Percentiles rank a stretch among this genome's conserved stretches.
Conservation (phyloP, 2,329 filamentous ascomycete genomes). For the Aureobasidium lini region DNA sequence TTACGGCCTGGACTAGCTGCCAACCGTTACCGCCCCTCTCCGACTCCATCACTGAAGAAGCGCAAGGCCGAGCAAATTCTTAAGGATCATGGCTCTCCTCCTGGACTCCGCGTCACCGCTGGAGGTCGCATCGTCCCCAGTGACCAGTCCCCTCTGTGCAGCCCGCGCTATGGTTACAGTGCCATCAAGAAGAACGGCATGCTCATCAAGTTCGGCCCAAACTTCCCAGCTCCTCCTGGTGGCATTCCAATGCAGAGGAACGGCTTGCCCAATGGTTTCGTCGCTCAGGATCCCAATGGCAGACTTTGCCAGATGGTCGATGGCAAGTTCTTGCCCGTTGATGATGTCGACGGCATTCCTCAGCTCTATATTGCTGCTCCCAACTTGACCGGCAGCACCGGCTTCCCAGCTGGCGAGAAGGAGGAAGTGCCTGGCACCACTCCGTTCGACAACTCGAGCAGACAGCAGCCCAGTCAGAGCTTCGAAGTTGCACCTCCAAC, state of each 20-base stretch:
- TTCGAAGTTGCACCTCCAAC: neutral
- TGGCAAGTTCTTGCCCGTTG: slow-evolving; percentile 28
- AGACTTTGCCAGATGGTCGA: slow-evolving; percentile 31
- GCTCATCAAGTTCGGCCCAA: slow-evolving; percentile 31
- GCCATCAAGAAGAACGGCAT: slow-evolving; percentile 31
- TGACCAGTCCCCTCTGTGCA: slow-evolving; percentile 33
- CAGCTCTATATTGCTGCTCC: slow-evolving; percentile 30
- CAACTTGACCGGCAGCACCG: slow-evolving; percentile 24
- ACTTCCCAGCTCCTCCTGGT: slow-evolving; percentile 23
- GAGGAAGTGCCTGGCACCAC: slow-evolving; percentile 16
- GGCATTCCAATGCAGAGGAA: slow-evolving; percentile 23
- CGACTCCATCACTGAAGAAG: slow-evolving; percentile 43
- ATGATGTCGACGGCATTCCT: slow-evolving; percentile 26
- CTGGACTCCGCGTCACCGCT: slow-evolving; percentile 44
- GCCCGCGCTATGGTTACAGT: slow-evolving; percentile 32
- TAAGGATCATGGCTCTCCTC: slow-evolving; percentile 45
- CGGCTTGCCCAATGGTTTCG: slow-evolving; percentile 25
- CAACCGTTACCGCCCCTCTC: slow-evolving; percentile 31
- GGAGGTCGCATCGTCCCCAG: slow-evolving; percentile 47
- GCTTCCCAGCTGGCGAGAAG: slow-evolving; percentile 13
- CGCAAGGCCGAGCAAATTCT: slow-evolving; percentile 43
- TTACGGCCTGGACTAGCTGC: slow-evolving; percentile 18
- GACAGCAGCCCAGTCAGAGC: neutral
- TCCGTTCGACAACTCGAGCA: slow-evolving; percentile 10
- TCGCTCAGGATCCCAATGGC: slow-evolving; percentile 30